phyloP scores from a whole-genome alignment of 2,329 filamentous ascomycete species.

The Bipolaris cookei region DNA sequence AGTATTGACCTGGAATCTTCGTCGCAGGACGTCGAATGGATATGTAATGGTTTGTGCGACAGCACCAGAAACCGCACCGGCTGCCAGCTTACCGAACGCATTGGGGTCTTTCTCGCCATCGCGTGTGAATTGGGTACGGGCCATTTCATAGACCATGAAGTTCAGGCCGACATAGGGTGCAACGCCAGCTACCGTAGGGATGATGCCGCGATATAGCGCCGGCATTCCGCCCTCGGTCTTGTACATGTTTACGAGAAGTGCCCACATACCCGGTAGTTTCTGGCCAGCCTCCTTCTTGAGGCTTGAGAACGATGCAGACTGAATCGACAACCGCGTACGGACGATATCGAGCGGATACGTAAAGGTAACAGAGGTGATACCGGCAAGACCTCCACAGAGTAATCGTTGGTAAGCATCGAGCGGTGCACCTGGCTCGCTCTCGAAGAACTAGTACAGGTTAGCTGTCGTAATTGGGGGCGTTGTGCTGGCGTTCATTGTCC shows the following conservation, averaged over 20 bases:
- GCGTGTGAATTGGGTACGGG: constrained; percentile 81
- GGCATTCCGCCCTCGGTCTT: constrained; percentile 82
- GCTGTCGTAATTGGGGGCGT: background rate
- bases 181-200: constrained; percentile 93
- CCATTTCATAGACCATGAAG: constrained; percentile 97
- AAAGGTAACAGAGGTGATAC: constrained; percentile 91
- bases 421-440: constrained; percentile 74
- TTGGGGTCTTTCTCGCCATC: constrained; percentile 86
- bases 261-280: constrained; percentile 90
- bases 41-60: constrained; percentile 98
- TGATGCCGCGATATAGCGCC: constrained; percentile 91
- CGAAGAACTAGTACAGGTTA: constrained; percentile 68
- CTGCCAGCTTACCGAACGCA: constrained; percentile 79
- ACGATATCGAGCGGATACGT: constrained; percentile 99
- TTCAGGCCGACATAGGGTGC: constrained; percentile 97
- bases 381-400: constrained; percentile 87
- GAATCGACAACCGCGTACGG: constrained; percentile 91
- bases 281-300: constrained; percentile 58
- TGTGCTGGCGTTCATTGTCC: background rate
- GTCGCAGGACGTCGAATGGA: constrained; percentile 91
- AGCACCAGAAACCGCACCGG: constrained; percentile 92
- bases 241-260: constrained; percentile 83
- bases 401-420: constrained; percentile 77
- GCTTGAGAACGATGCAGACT: constrained; percentile 91
- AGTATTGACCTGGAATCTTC: constrained; percentile 97